Percentiles rank a stretch among this genome's conserved stretches.
These are phyloP conservation scores for Microbotryum scabiosae DNA, from an alignment of 1,284 basidiomycete species.

Conservation along the genomic window DNA sequence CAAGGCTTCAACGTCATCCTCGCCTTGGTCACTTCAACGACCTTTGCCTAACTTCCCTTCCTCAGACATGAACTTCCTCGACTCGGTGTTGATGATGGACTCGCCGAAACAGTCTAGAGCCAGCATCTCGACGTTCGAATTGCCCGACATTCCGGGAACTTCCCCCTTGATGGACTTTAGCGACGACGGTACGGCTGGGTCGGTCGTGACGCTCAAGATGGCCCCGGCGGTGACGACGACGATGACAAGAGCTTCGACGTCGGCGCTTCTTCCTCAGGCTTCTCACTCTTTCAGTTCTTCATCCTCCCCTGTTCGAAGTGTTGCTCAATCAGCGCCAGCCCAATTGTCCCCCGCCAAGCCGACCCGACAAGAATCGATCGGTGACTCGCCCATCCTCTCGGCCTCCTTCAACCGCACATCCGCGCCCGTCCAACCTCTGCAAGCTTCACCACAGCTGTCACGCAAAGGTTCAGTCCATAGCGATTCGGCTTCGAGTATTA, in stretches of 20 bases:
- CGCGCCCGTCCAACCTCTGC: not conserved
- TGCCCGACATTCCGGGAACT: constrained; percentile 26
- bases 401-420: constrained; percentile 6
- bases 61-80: no score
- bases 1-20: no score
- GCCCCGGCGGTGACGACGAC: not conserved
- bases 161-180: constrained; percentile 30
- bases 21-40: no score
- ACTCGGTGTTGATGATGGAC: no score
- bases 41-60: no score
- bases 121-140: constrained; percentile 14
- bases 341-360: no score
- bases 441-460: constrained; percentile 20
- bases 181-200: constrained; percentile 12
- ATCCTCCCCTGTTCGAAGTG: no score
- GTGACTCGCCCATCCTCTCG: constrained; percentile 13
- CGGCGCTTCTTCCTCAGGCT: no score
- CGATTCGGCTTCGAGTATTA: constrained; percentile 9
- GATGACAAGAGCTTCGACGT: no score
- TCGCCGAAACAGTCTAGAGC: no score
- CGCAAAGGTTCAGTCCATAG: constrained; percentile 19
- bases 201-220: constrained; percentile 14
- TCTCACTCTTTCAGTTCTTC: not conserved
- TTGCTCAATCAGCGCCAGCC: not conserved
- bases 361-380: not conserved